These are phyloP conservation scores for Zygosaccharomyces lentus DNA, from an alignment of 805 yeast genomes.

Conservation along the genomic window DNA sequence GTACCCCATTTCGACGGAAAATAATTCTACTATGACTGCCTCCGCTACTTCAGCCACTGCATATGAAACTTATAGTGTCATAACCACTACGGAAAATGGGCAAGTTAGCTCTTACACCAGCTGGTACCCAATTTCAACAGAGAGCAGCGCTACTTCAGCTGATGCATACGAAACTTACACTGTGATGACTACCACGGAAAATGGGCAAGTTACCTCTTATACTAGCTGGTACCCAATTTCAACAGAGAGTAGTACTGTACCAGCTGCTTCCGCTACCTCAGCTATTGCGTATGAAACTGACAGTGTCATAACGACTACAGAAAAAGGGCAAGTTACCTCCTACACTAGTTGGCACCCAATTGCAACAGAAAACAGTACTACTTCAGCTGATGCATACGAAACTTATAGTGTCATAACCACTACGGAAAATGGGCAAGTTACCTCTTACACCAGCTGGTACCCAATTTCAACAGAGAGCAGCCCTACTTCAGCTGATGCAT, in stretches of 20 bases:
- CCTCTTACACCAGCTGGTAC: not conserved
- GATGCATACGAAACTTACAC: slow-evolving; percentile 12
- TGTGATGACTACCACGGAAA: slow-evolving; percentile 15
- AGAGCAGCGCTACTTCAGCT: slow-evolving; percentile 16
- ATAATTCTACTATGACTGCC: not conserved
- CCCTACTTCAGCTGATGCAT: too few species aligned
- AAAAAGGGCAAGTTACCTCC: not conserved
- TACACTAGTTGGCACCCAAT: slow-evolving; percentile 5
- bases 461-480: slow-evolving; percentile 8
- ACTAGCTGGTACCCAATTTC: slow-evolving; percentile 10
- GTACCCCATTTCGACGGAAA: slow-evolving; percentile 20
- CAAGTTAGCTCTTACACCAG: not conserved
- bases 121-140: slow-evolving; percentile 11
- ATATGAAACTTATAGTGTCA: slow-evolving; percentile 15
- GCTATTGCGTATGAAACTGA: not conserved
- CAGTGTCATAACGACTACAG: slow-evolving; percentile 5
- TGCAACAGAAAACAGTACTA: slow-evolving; percentile 4
- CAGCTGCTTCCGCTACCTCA: slow-evolving; percentile 12
- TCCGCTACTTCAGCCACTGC: not conserved
- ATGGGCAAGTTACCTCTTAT: slow-evolving; percentile 7
- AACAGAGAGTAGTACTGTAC: slow-evolving; percentile 9
- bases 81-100: slow-evolving; percentile 17
- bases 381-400: not conserved
- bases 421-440: slow-evolving; percentile 12
- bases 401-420: slow-evolving; percentile 19